Percentiles rank a stretch among this genome's conserved stretches.
Evolutionary conservation across 495 filamentous ascomycete species (phyloP).

Genomic region (Aspergillus baeticus): DNA sequence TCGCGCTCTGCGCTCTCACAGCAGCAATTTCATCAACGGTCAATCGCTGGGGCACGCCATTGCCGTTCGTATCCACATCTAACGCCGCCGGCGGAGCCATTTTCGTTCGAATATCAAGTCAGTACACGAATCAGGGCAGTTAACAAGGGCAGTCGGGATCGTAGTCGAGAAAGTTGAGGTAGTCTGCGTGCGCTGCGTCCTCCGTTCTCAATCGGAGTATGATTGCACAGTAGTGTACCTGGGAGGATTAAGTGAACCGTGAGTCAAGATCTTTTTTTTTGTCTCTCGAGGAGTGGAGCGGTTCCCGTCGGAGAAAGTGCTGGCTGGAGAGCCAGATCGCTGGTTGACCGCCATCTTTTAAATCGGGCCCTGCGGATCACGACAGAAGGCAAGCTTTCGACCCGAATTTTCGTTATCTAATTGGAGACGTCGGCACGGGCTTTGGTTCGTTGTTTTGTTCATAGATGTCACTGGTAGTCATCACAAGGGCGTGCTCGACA

Average conservation of each 20-base stretch:
- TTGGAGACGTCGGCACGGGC: conserved; percentile 17
- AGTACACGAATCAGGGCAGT: neutral
- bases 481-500: conserved; percentile 19
- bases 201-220: neutral
- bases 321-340: neutral
- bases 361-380: conserved; percentile 3
- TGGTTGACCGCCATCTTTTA: conserved; percentile 13
- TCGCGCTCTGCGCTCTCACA: conserved; percentile 65
- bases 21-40: conserved; percentile 68
- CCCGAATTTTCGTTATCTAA: conserved; percentile 38
- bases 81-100: conserved; percentile 45
- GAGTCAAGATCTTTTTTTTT: conserved; percentile 11
- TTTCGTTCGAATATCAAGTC: neutral
- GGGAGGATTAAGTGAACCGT: conserved; percentile 2
- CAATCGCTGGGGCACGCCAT: conserved; percentile 51
- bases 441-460: conserved; percentile 1
- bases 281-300: conserved; percentile 17
- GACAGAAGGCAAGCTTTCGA: neutral
- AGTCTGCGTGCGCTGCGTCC: neutral
- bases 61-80: conserved; percentile 37
- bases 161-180: neutral
- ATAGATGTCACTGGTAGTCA: conserved; percentile 17
- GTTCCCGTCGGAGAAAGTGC: conserved; percentile 17
- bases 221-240: too few species aligned
- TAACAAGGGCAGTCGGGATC: neutral